Percentiles rank a stretch among this genome's conserved stretches.
Evolutionary conservation across 768 basidiomycete species (phyloP).

Genomic region (Atractiella rhizophila): DNA sequence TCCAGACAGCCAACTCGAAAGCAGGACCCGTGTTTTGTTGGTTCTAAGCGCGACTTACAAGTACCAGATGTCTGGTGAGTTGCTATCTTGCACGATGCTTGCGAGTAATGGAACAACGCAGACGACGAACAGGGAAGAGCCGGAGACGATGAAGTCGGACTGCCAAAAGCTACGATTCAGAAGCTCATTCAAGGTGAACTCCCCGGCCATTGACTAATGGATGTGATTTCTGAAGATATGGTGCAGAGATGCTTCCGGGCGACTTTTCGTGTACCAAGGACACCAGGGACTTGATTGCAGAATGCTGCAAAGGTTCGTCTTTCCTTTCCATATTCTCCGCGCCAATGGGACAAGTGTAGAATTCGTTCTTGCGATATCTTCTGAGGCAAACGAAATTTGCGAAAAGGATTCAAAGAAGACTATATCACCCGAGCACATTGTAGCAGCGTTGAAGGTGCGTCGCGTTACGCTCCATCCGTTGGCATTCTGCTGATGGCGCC

Average conservation of each 20-base stretch:
- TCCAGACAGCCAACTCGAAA: too few relatives aligned
- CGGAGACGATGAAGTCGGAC: slow-evolving; percentile 70
- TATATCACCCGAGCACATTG: slow-evolving; percentile 90
- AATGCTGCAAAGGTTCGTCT: slow-evolving; percentile 82
- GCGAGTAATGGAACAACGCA: slow-evolving; percentile 10
- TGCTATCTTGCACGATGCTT: too few relatives aligned
- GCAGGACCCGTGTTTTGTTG: too few relatives aligned
- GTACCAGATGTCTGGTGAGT: too few relatives aligned
- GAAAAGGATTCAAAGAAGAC: slow-evolving; percentile 97
- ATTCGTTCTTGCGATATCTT: slow-evolving; percentile 91
- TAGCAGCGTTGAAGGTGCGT: slow-evolving; percentile 59
- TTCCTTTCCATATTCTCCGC: background rate
- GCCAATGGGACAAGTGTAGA: slow-evolving; percentile 30
- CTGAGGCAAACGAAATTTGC: slow-evolving; percentile 92
- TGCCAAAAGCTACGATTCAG: slow-evolving; percentile 89
- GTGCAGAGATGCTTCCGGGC: slow-evolving; percentile 47
- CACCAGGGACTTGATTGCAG: slow-evolving; percentile 84
- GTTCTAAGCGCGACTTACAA: too few relatives aligned
- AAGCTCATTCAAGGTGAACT: slow-evolving; percentile 75
- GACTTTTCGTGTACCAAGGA: slow-evolving; percentile 83
- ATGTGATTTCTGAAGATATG: background rate
- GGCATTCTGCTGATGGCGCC: slow-evolving; percentile 2
- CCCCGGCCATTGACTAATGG: background rate
- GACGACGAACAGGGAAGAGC: background rate
- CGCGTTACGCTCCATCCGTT: background rate